Evolutionary conservation across 2,329 filamentous ascomycete species (phyloP).

Genomic region (Grosmannia serpens): DNA sequence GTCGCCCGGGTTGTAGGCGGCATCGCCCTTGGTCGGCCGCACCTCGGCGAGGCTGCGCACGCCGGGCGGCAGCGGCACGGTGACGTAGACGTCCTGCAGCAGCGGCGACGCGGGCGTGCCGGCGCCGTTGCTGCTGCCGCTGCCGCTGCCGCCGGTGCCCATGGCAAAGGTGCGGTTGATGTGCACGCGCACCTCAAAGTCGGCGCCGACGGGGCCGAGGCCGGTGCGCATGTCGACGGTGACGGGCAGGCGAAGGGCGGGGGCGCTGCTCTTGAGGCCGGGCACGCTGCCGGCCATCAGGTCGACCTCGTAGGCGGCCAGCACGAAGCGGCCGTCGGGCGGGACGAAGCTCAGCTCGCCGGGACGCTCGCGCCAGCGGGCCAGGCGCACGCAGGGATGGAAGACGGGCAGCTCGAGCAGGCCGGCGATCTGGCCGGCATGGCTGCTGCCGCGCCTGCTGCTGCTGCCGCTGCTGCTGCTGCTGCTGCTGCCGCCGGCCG

Average conservation of each 20-base stretch:
- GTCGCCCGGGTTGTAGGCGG: constrained; percentile 65
- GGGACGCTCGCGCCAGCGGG: constrained; percentile 78
- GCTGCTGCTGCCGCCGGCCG: constrained; percentile 56
- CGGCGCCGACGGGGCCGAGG: constrained; percentile 61
- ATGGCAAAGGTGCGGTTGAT: constrained; percentile 53
- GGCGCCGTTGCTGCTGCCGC: constrained; percentile 19
- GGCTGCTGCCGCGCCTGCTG: constrained; percentile 30
- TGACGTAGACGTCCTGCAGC: constrained; percentile 67
- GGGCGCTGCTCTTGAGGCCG: constrained; percentile 29
- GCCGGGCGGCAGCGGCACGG: constrained; percentile 64
- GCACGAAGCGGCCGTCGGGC: constrained; percentile 84
- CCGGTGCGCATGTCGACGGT: constrained; percentile 71
- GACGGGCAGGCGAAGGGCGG: constrained; percentile 69
- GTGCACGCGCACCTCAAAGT: constrained; percentile 78
- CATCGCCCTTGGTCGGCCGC: constrained; percentile 70
- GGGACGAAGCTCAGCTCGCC: constrained; percentile 94
- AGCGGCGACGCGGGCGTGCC: constrained; percentile 47
- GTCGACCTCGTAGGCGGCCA: constrained; percentile 91
- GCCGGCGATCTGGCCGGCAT: constrained; percentile 47
- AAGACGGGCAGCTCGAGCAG: constrained; percentile 86
- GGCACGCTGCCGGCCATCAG: constrained; percentile 56
- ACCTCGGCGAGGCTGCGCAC: constrained; percentile 80
- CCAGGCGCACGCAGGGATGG: constrained; percentile 85
- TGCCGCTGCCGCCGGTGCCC: constrained; percentile 20
- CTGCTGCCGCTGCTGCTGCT: constrained; percentile 51